phyloP scores from a whole-genome alignment of 306 rosid species.

The Trifolium pratense region DNA sequence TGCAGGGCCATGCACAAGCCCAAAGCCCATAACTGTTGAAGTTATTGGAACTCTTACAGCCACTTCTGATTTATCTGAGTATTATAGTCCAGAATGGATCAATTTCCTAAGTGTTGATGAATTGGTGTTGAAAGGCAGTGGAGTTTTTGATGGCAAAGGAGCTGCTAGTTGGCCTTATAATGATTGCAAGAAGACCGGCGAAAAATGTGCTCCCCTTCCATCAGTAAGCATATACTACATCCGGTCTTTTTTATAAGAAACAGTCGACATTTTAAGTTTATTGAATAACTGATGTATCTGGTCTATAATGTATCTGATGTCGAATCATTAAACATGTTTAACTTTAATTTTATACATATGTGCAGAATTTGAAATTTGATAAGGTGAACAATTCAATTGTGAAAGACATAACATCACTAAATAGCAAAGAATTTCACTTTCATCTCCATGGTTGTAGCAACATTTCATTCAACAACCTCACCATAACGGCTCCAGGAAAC shows the following conservation, averaged over 20 bases:
- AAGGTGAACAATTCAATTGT: conserved; percentile 47
- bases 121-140: conserved; percentile 55
- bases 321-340: no score
- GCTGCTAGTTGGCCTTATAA: conserved; percentile 45
- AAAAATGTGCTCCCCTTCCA: conserved; percentile 50
- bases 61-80: conserved; percentile 55
- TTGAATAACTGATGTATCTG: no score
- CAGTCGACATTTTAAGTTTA: no score
- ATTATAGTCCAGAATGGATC: conserved; percentile 64
- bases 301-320: no score
- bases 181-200: conserved; percentile 30
- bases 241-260: no score
- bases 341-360: neutral
- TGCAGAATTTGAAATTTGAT: conserved; percentile 61
- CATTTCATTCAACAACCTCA: conserved; percentile 39
- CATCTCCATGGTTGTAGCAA: conserved; percentile 42
- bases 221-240: conserved; percentile 43
- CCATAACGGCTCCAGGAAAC: conserved; percentile 52
- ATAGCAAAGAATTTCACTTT: conserved; percentile 64
- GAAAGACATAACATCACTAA: conserved; percentile 54
- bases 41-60: conserved; percentile 56
- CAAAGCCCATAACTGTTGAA: conserved; percentile 54
- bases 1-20: conserved; percentile 69
- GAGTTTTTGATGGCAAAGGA: conserved; percentile 82
- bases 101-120: conserved; percentile 46